A percentile compares a stretch with the other conserved stretches of the same genome.
Conservation (phyloP, 2,329 filamentous ascomycete species). For the Canariomyces notabilis region DNA sequence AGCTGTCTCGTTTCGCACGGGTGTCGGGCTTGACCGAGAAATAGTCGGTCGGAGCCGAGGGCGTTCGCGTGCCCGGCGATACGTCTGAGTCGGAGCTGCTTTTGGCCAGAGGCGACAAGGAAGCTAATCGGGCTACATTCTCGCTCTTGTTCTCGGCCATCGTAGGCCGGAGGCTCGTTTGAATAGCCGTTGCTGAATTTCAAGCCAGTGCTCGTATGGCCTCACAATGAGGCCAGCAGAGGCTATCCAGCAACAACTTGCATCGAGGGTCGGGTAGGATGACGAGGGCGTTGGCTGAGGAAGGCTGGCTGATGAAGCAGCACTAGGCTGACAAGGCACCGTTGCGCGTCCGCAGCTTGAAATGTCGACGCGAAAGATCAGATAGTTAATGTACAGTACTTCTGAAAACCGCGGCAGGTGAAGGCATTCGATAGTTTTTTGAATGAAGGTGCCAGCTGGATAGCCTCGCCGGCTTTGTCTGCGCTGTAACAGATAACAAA, state of each 20-base stretch:
- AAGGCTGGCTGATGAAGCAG: conserved; percentile 4
- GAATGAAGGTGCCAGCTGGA: too few species aligned
- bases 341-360: neutral
- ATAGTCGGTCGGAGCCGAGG: conserved; percentile 25
- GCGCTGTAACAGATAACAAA: too few species aligned
- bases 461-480: too few species aligned
- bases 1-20: conserved; percentile 3
- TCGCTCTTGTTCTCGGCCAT: conserved; percentile 19
- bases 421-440: too few species aligned
- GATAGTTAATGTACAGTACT: too few species aligned
- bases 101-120: conserved; percentile 18
- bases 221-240: conserved; percentile 41
- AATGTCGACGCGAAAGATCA: conserved; percentile 1
- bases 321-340: neutral
- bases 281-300: neutral
- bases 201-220: conserved; percentile 37
- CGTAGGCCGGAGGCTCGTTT: conserved; percentile 12
- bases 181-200: conserved; percentile 6
- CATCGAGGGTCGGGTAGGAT: conserved; percentile 29
- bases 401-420: too few species aligned
- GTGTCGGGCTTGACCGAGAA: conserved; percentile 20
- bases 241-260: conserved; percentile 33
- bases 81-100: conserved; percentile 41
- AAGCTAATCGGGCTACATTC: conserved; percentile 19
- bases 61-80: conserved; percentile 36